These are phyloP conservation scores for Fusarium penzigii DNA, from an alignment of 2,329 filamentous ascomycete species.

Conservation along the genomic window DNA sequence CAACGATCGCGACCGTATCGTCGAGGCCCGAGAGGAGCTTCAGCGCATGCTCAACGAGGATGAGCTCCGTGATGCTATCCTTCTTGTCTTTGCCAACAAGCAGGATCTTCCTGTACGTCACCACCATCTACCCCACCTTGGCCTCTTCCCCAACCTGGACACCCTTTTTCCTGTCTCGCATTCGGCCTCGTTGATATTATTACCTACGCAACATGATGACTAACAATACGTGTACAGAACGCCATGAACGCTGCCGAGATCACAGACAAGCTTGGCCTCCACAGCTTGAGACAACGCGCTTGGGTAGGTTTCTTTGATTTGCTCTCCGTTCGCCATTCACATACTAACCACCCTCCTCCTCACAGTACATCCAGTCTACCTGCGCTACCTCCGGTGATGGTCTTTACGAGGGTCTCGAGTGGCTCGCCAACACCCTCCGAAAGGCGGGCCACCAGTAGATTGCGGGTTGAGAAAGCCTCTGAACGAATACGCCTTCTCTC, in stretches of 20 bases:
- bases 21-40: slow-evolving; percentile 94
- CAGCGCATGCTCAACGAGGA: slow-evolving; percentile 99
- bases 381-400: slow-evolving; percentile 98
- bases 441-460: slow-evolving; percentile 69
- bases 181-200: background rate
- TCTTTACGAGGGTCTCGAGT: slow-evolving; percentile 98
- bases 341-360: slow-evolving; percentile 23
- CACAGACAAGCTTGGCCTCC: slow-evolving; percentile 99
- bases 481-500: slow-evolving; percentile 36
- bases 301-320: slow-evolving; percentile 71
- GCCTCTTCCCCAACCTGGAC: slow-evolving; percentile 8
- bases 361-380: slow-evolving; percentile 97
- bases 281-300: slow-evolving; percentile 96
- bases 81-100: slow-evolving; percentile 99
- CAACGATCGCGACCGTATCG: slow-evolving; percentile 97
- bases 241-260: slow-evolving; percentile 99
- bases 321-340: slow-evolving; percentile 2
- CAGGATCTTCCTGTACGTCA: slow-evolving; percentile 92
- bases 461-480: slow-evolving; percentile 35
- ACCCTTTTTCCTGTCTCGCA: background rate
- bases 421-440: slow-evolving; percentile 81
- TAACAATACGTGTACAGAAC: slow-evolving; percentile 61
- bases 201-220: slow-evolving; percentile 9
- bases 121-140: slow-evolving; percentile 15
- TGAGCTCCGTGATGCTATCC: slow-evolving; percentile 94